Conservation (phyloP, 2,329 filamentous ascomycete genomes). For the Ophidiomyces ophidiicola region DNA sequence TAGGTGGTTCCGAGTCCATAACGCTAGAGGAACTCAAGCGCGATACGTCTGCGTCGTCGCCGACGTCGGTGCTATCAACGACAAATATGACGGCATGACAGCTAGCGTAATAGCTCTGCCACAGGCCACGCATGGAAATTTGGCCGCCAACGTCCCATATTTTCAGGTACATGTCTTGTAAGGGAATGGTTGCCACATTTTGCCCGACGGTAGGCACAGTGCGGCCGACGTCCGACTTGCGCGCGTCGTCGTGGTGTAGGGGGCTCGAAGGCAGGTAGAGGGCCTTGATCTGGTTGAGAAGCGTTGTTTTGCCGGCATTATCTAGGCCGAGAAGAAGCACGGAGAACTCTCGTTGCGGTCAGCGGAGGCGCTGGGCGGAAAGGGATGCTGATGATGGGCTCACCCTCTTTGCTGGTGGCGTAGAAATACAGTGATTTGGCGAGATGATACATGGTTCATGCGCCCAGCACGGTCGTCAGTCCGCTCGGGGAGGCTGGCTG, state of each 20-base stretch:
- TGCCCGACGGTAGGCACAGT: slow-evolving; percentile 96
- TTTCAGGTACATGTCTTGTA: slow-evolving; percentile 93
- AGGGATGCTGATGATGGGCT: slow-evolving; percentile 16
- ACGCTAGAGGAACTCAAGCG: slow-evolving; percentile 20
- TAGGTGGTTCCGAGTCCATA: slow-evolving; percentile 9
- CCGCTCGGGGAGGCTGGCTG: too few relatives aligned
- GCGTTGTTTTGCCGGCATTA: slow-evolving; percentile 96
- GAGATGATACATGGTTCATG: slow-evolving; percentile 71
- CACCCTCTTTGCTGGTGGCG: slow-evolving; percentile 92
- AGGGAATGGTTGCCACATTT: slow-evolving; percentile 81
- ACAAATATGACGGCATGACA: slow-evolving; percentile 98
- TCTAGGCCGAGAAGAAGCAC: slow-evolving; percentile 93
- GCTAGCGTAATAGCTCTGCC: slow-evolving; percentile 89
- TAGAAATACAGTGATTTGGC: slow-evolving; percentile 89
- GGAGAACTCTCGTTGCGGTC: slow-evolving; percentile 62
- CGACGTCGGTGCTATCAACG: slow-evolving; percentile 87
- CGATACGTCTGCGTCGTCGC: slow-evolving; percentile 59
- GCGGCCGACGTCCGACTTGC: slow-evolving; percentile 57
- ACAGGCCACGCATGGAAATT: slow-evolving; percentile 72
- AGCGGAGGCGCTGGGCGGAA: not conserved
- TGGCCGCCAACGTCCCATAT: slow-evolving; percentile 98
- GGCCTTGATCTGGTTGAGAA: slow-evolving; percentile 91
- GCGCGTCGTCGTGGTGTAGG: slow-evolving; percentile 28
- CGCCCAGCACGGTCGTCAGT: not conserved
- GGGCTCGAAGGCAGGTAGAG: slow-evolving; percentile 46